Conservation (phyloP, 495 filamentous ascomycete species). For the Neurospora cerealis region DNA sequence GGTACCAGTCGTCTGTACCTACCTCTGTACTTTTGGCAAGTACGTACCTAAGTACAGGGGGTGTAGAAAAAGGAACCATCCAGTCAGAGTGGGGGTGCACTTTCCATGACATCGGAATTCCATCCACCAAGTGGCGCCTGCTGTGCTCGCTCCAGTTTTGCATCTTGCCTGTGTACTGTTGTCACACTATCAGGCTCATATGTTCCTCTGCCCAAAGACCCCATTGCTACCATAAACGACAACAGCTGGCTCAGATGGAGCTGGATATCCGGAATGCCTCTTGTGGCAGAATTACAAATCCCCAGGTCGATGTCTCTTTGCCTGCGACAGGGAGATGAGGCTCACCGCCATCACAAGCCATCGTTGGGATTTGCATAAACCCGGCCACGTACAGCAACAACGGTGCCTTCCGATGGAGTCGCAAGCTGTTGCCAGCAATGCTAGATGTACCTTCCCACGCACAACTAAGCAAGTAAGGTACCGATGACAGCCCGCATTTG, state of each 20-base stretch:
- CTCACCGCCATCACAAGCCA: not conserved
- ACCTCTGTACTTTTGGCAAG: not conserved
- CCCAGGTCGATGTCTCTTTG: not conserved
- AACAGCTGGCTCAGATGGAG: not conserved
- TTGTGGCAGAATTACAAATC: not conserved
- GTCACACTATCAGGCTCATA: not conserved
- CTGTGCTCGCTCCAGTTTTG: not conserved
- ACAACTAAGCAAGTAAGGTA: not conserved
- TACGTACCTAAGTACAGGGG: not conserved
- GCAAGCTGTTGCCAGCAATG: not conserved
- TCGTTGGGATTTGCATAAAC: not conserved
- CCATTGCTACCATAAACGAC: not conserved
- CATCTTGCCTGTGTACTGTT: not conserved
- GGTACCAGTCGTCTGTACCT: not conserved
- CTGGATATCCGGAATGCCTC: not conserved
- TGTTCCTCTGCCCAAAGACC: not conserved
- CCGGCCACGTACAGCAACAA: not conserved
- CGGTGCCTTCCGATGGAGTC: not conserved
- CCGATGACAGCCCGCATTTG: not conserved
- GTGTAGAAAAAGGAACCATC: not conserved
- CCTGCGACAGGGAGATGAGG: not conserved
- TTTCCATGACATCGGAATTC: not conserved
- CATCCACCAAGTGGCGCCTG: not conserved
- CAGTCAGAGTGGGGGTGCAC: not conserved
- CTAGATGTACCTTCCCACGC: not conserved